Conservation (phyloP, 176 grass and related monocot genomes). For the sorghum (Sorghum bicolor) region DNA sequence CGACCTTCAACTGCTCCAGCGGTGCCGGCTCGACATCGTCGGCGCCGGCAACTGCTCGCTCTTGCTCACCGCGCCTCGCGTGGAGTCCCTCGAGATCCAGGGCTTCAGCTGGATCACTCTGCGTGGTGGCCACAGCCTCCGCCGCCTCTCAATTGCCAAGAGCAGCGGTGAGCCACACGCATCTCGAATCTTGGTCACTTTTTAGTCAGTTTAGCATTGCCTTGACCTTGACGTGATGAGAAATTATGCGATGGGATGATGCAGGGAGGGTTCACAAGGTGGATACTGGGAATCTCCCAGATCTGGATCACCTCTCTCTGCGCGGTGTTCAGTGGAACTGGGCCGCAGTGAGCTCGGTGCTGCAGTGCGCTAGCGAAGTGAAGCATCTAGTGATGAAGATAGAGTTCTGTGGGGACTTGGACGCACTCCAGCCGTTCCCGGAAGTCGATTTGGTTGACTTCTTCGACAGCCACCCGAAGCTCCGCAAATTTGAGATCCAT, state of each 20-base stretch:
- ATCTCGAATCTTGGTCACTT: neutral
- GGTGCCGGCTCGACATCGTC: constrained; percentile 82
- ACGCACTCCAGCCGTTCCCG: constrained; percentile 74
- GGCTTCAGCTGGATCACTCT: constrained; percentile 84
- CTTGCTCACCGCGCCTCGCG: constrained; percentile 41
- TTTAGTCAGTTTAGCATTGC: neutral
- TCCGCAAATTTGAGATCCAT: constrained; percentile 87
- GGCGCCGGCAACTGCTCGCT: constrained; percentile 58
- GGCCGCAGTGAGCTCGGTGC: constrained; percentile 62
- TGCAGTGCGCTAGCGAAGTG: constrained; percentile 64
- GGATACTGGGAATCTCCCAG: constrained; percentile 64
- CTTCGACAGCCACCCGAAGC: constrained; percentile 75
- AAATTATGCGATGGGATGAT: neutral
- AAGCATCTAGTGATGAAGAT: constrained; percentile 92
- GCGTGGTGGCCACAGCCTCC: constrained; percentile 48
- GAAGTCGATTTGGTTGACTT: constrained; percentile 89
- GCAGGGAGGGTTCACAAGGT: constrained; percentile 76
- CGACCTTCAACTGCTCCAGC: constrained; percentile 52
- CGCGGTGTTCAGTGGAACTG: constrained; percentile 93
- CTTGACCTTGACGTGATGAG: neutral
- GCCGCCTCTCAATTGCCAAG: constrained; percentile 72
- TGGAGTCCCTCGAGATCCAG: constrained; percentile 74
- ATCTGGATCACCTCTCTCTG: constrained; percentile 66
- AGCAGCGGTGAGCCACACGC: constrained; percentile 48
- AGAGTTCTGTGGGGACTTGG: constrained; percentile 86